phyloP scores from a whole-genome alignment of 768 basidiomycete species.

The Antrodiella citrinella region DNA sequence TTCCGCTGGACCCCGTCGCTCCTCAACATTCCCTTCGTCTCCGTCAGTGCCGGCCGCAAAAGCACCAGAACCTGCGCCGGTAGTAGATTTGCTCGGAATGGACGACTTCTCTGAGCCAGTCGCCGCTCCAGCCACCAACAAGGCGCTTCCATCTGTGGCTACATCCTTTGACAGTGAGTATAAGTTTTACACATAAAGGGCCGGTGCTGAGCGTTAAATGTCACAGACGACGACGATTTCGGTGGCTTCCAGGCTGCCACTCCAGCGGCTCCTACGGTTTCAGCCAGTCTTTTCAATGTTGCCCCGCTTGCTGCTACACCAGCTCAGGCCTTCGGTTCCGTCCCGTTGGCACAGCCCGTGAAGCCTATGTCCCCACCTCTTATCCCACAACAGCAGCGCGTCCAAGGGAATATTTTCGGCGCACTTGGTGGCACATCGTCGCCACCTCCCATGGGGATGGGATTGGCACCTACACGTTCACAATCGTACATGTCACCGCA shows the following conservation, averaged over 20 bases:
- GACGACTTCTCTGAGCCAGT: conserved; percentile 40
- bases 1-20: conserved; percentile 26
- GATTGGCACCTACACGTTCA: not conserved
- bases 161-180: conserved; percentile 7
- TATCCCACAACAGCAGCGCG: conserved; percentile 6
- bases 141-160: conserved; percentile 45
- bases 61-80: conserved; percentile 36
- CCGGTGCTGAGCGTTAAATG: too few species aligned
- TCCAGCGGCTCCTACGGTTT: conserved; percentile 27
- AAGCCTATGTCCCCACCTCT: conserved; percentile 10
- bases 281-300: conserved; percentile 4
- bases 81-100: conserved; percentile 73
- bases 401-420: conserved; percentile 6
- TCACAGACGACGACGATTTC: conserved; percentile 65
- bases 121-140: conserved; percentile 33
- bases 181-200: too few species aligned
- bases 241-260: conserved; percentile 70
- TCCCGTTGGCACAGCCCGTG: conserved; percentile 30
- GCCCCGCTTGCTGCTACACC: conserved; percentile 17
- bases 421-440: conserved; percentile 6
- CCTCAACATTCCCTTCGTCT: conserved; percentile 28
- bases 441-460: conserved; percentile 6
- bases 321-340: conserved; percentile 48
- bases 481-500: conserved; percentile 6
- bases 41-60: conserved; percentile 28